Base-by-base conservation (phyloP, 345 rosid genomes). In the Streptanthus diversifolius region DNA sequence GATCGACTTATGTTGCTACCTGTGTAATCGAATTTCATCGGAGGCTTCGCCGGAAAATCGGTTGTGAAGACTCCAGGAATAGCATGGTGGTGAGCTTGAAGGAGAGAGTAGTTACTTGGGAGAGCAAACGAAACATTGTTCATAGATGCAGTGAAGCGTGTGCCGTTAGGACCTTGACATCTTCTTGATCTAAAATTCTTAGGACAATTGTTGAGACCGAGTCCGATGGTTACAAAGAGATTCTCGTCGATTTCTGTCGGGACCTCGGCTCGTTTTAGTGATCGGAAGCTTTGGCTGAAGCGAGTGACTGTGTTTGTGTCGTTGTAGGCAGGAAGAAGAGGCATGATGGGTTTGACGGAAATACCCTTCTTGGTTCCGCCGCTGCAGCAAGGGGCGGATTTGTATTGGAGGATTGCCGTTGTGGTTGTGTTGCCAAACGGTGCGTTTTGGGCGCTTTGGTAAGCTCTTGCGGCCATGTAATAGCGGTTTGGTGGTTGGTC, bases 161-260 rank as follows among this genome's bases (percentile, higher is more conserved):
- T 91, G 0, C 96, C 90, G 22, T 90, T 91, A 15, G 98, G 99
- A 25, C 97, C 99, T 69, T 95, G 99, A 52, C 99, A 95, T 52
- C 80, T 79, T 8, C 79, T 73, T 17, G 82, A 9, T 0, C 36
- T 30, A 9, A 83, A 84, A 29, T 85, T 86, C 47, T 62, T 76
- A 2, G 99, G 98, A 74, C 99, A 95, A 2, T 68, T 83, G 63
- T 85, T 64, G 77, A 95, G 86, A 43, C 99, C 99, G 2, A 95
- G 71, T 1, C 99, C 96, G 2, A 91, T 29, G 0, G 97, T 87
- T 67, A 91, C 56, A 68, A 91, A 86, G 37, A 95, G 84, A 67
- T 39, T 82, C 45, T 95, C 95, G 39, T 95, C 99, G 51, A 95
- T 76, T 3, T 82, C 77, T 2, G 75, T 79, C 7, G 99, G 99